phyloP scores from a whole-genome alignment of 352 stramenopile genomes.

The Lagenidium giganteum region DNA sequence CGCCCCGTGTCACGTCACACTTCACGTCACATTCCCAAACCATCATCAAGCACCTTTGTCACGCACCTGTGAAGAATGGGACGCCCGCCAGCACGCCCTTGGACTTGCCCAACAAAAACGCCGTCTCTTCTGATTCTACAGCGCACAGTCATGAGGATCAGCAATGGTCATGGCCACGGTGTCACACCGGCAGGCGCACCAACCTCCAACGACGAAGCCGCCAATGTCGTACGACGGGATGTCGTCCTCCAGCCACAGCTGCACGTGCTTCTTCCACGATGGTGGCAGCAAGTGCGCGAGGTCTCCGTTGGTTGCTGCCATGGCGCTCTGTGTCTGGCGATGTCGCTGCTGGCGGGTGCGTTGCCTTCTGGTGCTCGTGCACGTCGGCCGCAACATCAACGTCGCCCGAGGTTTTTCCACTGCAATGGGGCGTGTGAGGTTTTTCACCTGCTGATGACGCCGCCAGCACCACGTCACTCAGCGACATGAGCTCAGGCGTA shows the following conservation, averaged over 20 bases:
- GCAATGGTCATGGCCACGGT: too few relatives aligned
- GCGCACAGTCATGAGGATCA: neutral
- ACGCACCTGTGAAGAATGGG: conserved; percentile 90
- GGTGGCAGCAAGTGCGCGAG: conserved; percentile 69
- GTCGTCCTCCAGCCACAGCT: conserved; percentile 96
- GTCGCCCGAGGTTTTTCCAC: too few relatives aligned
- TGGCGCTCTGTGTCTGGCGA: too few relatives aligned
- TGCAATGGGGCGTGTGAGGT: too few relatives aligned
- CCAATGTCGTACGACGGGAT: conserved; percentile 97
- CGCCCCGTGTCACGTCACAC: too few relatives aligned
- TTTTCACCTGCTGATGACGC: too few relatives aligned
- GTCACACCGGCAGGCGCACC: too few relatives aligned
- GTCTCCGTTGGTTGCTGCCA: conserved; percentile 29
- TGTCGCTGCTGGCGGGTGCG: too few relatives aligned
- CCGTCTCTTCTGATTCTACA: conserved; percentile 68
- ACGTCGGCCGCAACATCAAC: too few relatives aligned
- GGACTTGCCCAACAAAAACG: conserved; percentile 91
- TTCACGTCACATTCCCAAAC: neutral
- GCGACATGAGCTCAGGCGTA: too few relatives aligned
- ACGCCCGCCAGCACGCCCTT: conserved; percentile 92
- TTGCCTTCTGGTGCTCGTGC: too few relatives aligned
- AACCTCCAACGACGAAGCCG: conserved; percentile 95
- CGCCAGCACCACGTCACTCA: too few relatives aligned
- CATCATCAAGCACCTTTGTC: neutral
- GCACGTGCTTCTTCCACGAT: conserved; percentile 83